Base-by-base conservation (phyloP, 257 asterid genomes). In the Capsicum pubescens region DNA sequence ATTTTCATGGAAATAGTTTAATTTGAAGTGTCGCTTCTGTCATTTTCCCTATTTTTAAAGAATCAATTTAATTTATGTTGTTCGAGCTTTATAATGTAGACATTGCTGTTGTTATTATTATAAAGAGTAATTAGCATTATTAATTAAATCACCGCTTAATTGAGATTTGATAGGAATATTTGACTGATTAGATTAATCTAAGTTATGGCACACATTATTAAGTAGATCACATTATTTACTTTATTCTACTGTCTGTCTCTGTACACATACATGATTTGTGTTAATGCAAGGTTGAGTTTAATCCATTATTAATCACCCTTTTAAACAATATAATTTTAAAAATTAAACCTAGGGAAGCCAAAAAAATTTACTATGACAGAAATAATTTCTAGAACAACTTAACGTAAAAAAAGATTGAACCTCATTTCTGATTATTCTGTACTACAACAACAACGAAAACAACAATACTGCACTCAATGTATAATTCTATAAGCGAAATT, bases 221-320 rank as follows among this genome's bases (percentile, higher is more conserved):
- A 76, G 81, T 76, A 76, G 81, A 76, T 76, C 81, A 76, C 35
- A 19, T 52, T 50, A 21, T 52, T 76, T 76, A 76, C 44, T 50
- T 19, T 52, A 21, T 76, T 56, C 81, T 76, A 13, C 46, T 10
- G 80, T 48, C 21, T 74, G 9, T 36, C 61, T 9, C 61, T 50
- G 81, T 12, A 1, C 13, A 76, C 8, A 52, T 21, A 76, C 8
- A 52, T 76, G 12, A 52, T 7, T 76, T 50, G 21, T 52, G 21
- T 50, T 48, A 19, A 74, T 74, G 44, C 0, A 74, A 74, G 80
- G 12, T 74, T 74, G 44, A 19, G 60, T 50, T 50, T 50, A 14
- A 48, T 74, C n/a, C 44, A 32, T 6, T 9, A 39, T 72, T n/a
- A n/a, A 46, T 17, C 15, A 72, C 42, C 57, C 5, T 48, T 72